Evolutionary conservation across 1,284 basidiomycete species (phyloP).

Genomic region (Stygiomarasmius scandens): DNA sequence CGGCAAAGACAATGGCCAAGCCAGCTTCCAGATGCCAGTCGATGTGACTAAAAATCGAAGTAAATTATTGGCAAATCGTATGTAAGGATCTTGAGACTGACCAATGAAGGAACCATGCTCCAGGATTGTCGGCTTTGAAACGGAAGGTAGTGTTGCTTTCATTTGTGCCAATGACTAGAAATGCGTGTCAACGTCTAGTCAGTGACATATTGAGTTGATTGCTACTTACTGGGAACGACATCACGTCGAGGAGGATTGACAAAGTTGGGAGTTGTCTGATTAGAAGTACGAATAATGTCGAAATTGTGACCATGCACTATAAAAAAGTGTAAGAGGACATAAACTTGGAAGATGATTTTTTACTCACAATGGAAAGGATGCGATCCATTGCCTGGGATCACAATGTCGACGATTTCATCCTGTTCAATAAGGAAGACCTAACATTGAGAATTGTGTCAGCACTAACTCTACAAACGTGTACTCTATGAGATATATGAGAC

Average conservation of each 20-base stretch:
- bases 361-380: slow-evolving; percentile 39
- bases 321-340: not conserved
- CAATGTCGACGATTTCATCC: slow-evolving; percentile 34
- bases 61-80: no score
- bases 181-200: slow-evolving; percentile 32
- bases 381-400: slow-evolving; percentile 34
- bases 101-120: slow-evolving; percentile 44
- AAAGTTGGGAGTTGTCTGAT: slow-evolving; percentile 28
- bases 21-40: slow-evolving; percentile 43
- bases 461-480: no score
- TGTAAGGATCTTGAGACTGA: slow-evolving; percentile 14
- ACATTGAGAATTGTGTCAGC: not conserved
- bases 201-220: no score
- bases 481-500: slow-evolving; percentile 1
- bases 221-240: slow-evolving; percentile 24
- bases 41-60: slow-evolving; percentile 28
- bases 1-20: slow-evolving; percentile 38
- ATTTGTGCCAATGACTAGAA: slow-evolving; percentile 24
- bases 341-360: not conserved
- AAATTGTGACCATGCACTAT: slow-evolving; percentile 27
- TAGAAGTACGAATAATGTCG: slow-evolving; percentile 34
- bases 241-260: slow-evolving; percentile 38
- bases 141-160: slow-evolving; percentile 23
- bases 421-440: slow-evolving; percentile 31
- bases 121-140: slow-evolving; percentile 39